These are phyloP conservation scores for Lolium rigidum DNA, from an alignment of 176 grass and related monocot species.

Conservation along the genomic window DNA sequence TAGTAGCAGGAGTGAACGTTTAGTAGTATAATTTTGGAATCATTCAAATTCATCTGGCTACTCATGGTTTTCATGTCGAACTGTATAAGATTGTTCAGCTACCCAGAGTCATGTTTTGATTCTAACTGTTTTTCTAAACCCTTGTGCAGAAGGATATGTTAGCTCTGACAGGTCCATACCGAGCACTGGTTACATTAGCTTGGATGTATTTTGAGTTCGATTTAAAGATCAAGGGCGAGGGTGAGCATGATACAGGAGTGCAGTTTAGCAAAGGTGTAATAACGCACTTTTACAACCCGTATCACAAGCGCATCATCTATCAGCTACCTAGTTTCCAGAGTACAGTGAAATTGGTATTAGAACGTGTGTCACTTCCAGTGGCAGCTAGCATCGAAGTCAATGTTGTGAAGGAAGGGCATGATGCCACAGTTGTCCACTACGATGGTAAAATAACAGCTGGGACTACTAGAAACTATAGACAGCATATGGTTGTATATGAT, in stretches of 20 bases:
- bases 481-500: not conserved
- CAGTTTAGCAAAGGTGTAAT: conserved; percentile 7
- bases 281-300: not conserved
- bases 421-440: not conserved
- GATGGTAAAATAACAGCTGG: conserved; percentile 1
- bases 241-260: not conserved
- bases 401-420: not conserved
- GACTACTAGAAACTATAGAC: conserved; percentile 3
- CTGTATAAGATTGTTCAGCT: not conserved
- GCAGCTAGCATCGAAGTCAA: not conserved
- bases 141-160: conserved; percentile 3
- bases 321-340: not conserved
- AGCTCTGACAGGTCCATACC: not conserved
- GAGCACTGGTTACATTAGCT: not conserved
- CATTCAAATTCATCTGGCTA: not conserved
- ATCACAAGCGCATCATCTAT: not conserved
- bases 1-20: not conserved
- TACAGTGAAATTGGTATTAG: not conserved
- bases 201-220: not conserved
- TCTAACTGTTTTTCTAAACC: not conserved
- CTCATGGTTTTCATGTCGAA: not conserved
- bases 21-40: not conserved
- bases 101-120: not conserved
- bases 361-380: not conserved
- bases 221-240: not conserved